These are phyloP conservation scores for Ceratobasidium sp. DNA, from an alignment of 1,284 basidiomycete genomes.

Conservation along the genomic window DNA sequence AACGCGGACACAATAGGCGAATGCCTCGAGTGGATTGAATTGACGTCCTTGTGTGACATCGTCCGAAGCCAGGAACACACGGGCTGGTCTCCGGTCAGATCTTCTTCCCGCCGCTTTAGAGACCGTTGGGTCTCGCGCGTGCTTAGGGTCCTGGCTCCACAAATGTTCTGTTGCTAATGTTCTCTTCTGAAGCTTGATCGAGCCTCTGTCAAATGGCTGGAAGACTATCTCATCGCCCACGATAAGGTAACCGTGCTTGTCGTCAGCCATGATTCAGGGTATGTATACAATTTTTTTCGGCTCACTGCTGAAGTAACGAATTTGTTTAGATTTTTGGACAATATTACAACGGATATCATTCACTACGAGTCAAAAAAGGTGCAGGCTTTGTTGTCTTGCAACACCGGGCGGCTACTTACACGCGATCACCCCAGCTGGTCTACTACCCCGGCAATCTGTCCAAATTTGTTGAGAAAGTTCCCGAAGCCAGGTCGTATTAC, in stretches of 20 bases:
- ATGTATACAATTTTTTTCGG: conserved; percentile 53
- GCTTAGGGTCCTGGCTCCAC: neutral
- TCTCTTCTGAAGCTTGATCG: conserved; percentile 78
- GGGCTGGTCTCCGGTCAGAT: neutral
- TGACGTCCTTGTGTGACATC: conserved; percentile 49
- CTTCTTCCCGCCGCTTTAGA: neutral
- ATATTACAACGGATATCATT: conserved; percentile 97
- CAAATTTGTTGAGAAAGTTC: conserved; percentile 90
- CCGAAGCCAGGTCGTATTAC: conserved; percentile 97
- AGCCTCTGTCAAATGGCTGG: conserved; percentile 92
- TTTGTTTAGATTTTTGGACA: conserved; percentile 85
- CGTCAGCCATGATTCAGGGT: conserved; percentile 98
- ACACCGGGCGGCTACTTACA: conserved; percentile 42
- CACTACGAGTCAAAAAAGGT: conserved; percentile 98
- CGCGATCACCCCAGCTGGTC: conserved; percentile 70
- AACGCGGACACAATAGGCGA: neutral
- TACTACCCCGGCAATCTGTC: conserved; percentile 97
- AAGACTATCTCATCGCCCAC: conserved; percentile 87
- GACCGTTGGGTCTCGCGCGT: neutral
- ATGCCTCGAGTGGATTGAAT: conserved; percentile 37
- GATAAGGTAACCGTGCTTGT: conserved; percentile 92
- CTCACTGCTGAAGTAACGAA: conserved; percentile 10
- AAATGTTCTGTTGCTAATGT: conserved; percentile 45
- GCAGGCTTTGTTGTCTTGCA: conserved; percentile 24
- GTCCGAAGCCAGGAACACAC: neutral